Evolutionary conservation across 306 rosid species (phyloP).

Genomic region (Alnus glutinosa): DNA sequence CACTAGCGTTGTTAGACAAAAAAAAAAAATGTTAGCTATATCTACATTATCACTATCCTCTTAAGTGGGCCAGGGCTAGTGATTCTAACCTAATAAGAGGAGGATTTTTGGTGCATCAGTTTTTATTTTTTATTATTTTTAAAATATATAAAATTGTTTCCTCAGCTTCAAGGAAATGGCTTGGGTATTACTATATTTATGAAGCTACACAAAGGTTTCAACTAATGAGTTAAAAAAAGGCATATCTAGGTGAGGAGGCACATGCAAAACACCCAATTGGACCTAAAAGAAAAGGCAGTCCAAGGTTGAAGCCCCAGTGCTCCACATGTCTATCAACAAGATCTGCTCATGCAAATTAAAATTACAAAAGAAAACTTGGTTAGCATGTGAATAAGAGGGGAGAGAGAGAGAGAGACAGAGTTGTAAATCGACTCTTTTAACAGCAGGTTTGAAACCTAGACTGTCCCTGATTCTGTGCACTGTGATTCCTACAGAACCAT

Average conservation of each 20-base stretch:
- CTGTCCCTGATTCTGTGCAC: slow-evolving; percentile 40
- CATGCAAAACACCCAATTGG: slow-evolving; percentile 84
- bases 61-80: no score
- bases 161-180: slow-evolving; percentile 18
- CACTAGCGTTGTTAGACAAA: no score
- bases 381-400: slow-evolving; percentile 65
- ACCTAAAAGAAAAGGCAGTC: slow-evolving; percentile 54
- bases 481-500: slow-evolving; percentile 48
- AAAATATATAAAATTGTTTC: no score
- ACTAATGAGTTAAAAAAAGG: slow-evolving; percentile 11
- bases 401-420: slow-evolving; percentile 1
- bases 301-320: slow-evolving; percentile 35
- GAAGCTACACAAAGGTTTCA: slow-evolving; percentile 9
- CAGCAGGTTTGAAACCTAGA: slow-evolving; percentile 48
- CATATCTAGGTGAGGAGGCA: slow-evolving; percentile 31
- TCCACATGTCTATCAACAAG: slow-evolving; percentile 82
- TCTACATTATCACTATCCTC: no score
- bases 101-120: no score
- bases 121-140: no score
- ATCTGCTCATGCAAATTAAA: slow-evolving; percentile 43
- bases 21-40: no score
- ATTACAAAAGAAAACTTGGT: slow-evolving; percentile 40
- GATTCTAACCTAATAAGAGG: no score
- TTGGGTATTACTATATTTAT: slow-evolving; percentile 1
- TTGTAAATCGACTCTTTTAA: slow-evolving; percentile 31